Evolutionary conservation across 495 filamentous ascomycete species (phyloP).

Genomic region (Peziza echinospora): DNA sequence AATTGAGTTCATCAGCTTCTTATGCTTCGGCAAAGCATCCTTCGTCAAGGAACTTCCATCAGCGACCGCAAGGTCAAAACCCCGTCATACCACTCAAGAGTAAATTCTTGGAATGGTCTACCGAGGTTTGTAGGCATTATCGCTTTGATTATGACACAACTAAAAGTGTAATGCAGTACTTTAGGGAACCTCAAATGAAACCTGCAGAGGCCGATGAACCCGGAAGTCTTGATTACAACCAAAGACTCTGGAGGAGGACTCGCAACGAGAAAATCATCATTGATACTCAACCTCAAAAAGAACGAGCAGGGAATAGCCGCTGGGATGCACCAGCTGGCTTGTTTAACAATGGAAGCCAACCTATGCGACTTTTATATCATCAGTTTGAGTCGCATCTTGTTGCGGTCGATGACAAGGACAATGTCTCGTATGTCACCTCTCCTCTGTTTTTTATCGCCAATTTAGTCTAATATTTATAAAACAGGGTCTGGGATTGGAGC

Average conservation of each 20-base stretch:
- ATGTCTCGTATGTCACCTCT: conserved; percentile 33
- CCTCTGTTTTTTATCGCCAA: neutral
- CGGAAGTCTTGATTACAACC: conserved; percentile 90
- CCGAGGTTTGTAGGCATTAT: conserved; percentile 37
- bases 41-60: conserved; percentile 46
- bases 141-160: conserved; percentile 8
- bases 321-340: conserved; percentile 63
- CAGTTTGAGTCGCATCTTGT: conserved; percentile 93
- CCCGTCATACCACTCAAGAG: conserved; percentile 55
- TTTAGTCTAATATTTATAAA: conserved; percentile 16
- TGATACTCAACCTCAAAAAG: conserved; percentile 82
- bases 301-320: conserved; percentile 53
- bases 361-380: conserved; percentile 82
- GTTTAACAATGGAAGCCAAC: conserved; percentile 72
- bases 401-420: conserved; percentile 82
- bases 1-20: conserved; percentile 38
- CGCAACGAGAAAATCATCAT: conserved; percentile 82
- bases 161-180: conserved; percentile 39
- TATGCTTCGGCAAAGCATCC: conserved; percentile 62
- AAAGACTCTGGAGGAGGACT: conserved; percentile 74
- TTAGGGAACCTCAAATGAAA: conserved; percentile 98
- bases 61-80: conserved; percentile 30
- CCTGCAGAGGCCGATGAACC: conserved; percentile 88
- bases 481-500: conserved; percentile 81
- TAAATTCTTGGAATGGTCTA: conserved; percentile 82